Percentiles rank a stretch among this genome's conserved stretches.
Evolutionary conservation across 257 asterid species (phyloP).

Genomic region (Cynanchum wilfordii): DNA sequence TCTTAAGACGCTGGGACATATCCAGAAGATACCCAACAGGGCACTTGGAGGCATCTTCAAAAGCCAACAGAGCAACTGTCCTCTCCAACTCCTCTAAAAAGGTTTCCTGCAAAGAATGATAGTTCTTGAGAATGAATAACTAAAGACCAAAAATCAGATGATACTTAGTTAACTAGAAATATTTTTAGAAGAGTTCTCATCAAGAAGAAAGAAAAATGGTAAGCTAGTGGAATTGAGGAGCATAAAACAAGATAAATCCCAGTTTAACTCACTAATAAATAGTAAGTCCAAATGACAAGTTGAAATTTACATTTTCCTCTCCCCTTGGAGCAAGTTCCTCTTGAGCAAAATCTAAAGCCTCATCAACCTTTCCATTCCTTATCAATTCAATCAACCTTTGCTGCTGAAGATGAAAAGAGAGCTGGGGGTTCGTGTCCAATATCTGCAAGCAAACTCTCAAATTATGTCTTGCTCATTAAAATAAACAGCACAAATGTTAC

Average conservation of each 20-base stretch:
- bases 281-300: constrained; percentile 2
- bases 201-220: neutral
- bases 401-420: constrained; percentile 86
- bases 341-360: constrained; percentile 88
- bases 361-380: constrained; percentile 63
- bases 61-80: constrained; percentile 75
- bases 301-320: constrained; percentile 67
- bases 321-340: constrained; percentile 95
- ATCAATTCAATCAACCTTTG: constrained; percentile 82
- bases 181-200: neutral
- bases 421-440: constrained; percentile 79
- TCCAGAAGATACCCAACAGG: constrained; percentile 72
- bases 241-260: neutral
- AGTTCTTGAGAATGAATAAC: neutral
- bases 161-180: neutral
- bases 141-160: neutral
- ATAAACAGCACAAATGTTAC: neutral
- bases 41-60: constrained; percentile 61
- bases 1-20: constrained; percentile 69
- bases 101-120: constrained; percentile 41
- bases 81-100: constrained; percentile 80
- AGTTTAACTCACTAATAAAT: neutral
- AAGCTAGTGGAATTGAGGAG: neutral
- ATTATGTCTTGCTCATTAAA: constrained; percentile 1
- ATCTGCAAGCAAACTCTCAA: constrained; percentile 44